Base-by-base conservation (phyloP, 2,329 filamentous ascomycete genomes). In the Hypoxylon sp. region DNA sequence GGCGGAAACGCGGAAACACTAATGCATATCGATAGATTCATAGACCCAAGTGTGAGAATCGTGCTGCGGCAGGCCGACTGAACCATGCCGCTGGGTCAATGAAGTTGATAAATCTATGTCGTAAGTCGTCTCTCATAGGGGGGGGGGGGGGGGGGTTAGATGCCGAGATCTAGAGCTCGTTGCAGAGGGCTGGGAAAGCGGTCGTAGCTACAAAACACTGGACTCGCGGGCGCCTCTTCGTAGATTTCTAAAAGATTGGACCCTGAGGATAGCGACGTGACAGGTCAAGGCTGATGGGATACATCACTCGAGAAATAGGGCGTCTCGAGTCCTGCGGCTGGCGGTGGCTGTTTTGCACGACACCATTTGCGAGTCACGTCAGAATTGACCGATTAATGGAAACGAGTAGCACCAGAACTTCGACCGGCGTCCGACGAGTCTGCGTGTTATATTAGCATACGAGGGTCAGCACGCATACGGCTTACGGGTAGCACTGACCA, bases 401-500 rank as follows among this genome's bases (percentile, higher is more conserved):
- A 73, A 35, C 71, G 69, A 33, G 70, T 63, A 51, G 63, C 58
- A n/a, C 66, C 70, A 20, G 70, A 67, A 60, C 66, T 72, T 21
- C 71, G 69, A 35, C 70, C 71, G 27, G 70, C 67, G 40, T 73
- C 71, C 21, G 72, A 73, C 7, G 72, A 73, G 54, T 73, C 70
- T 73, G 46, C 29, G 3, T 8, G 17, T 11, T 65, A 23, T 67
- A 54, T 60, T 33, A 59, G 56, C 35, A 41, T 9, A 15, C 31
- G 11, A n/a, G 43, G 9, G 18, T 41, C n/a, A 24, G 17, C n/a
- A n/a, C 4, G 27, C 11, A 29, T 1, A 37, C n/a, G 7, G 9
- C 43, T 27, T 11, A 35, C 63, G 17, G 15, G 21, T 3, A 10
- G 38, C 17, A 78, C 81, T 74, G 75, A 84, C 83, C 85, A 71